Base-by-base conservation (phyloP, 2,329 filamentous ascomycete genomes). In the Aspergillus glaucus region DNA sequence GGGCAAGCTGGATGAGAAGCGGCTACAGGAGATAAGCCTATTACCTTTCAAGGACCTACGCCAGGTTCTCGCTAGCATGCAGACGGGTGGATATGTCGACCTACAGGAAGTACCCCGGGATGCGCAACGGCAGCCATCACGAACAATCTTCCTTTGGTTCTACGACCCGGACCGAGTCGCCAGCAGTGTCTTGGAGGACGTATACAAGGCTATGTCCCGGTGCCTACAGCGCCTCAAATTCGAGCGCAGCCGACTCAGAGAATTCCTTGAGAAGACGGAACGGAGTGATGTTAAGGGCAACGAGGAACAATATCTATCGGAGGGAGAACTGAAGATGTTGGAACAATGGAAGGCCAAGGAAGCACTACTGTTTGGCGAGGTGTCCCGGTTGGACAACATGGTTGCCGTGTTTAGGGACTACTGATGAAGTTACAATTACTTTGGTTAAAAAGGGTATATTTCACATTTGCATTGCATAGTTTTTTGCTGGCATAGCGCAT, bases 31-130 rank as follows among this genome's bases (percentile, higher is more conserved):
- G 44, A 78, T 90, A 48, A 87, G 87, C 46, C 80, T 98, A 52
- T 85, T 96, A 75, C 86, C 86, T 49, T 88, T 92, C 60, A 84
- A 86, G 50, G 88, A 95, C 46, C 82, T 97, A 21, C 88, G 93
- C 43, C 83, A 85, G 50, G 86, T 90, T 53, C 85, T 97, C 69
- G 85, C 88, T 12, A 82, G 85, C 53, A 87, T 98, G 79, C 88
- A 95, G 58, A 84, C 89, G 66, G 83, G 84, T 15, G 92, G 93
- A 2, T 85, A 93, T 52, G 82, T 95, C 10, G 89, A 97, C 57
- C 82, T 95, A 5, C 93, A 98, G 67, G 93, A 98, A 72, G 86
- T 98, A 0, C 93, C 93, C 0, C 87, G 88, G 56, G 92, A 97
- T 61, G 86, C 86, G 55, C 85, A 84, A 53, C 85, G 90, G 30